Percentiles rank a stretch among this genome's conserved stretches.
phyloP scores from a whole-genome alignment of 495 filamentous ascomycete genomes.

The Hyaloscypha hepaticicola region DNA sequence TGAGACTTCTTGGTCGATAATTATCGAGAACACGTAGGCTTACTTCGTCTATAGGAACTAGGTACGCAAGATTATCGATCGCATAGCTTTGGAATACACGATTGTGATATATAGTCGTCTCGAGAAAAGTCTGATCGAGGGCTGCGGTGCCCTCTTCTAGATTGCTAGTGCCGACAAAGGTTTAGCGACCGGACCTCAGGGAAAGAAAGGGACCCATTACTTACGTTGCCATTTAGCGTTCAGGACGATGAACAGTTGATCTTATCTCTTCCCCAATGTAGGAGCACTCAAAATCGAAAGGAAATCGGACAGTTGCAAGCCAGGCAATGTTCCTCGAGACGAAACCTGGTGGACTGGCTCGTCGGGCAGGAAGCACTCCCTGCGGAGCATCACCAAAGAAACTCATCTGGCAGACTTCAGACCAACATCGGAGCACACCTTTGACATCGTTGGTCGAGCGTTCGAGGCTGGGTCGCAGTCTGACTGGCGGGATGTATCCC shows the following conservation, averaged over 20 bases:
- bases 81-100: not conserved
- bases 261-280: not conserved
- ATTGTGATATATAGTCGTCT: slow-evolving; percentile 2
- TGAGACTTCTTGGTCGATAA: not conserved
- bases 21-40: not conserved
- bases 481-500: not conserved
- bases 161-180: not conserved
- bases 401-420: not conserved
- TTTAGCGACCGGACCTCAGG: not conserved
- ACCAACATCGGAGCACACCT: not conserved
- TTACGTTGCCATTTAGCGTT: not conserved
- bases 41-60: not conserved
- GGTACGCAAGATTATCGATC: not conserved
- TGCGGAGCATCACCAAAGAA: not conserved
- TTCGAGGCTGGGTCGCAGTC: not conserved
- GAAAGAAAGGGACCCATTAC: not conserved
- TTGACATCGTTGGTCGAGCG: not conserved
- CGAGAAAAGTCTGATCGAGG: not conserved
- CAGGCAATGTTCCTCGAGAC: not conserved
- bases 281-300: not conserved
- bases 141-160: not conserved
- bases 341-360: not conserved
- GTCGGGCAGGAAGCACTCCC: not conserved
- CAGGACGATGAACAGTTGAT: not conserved
- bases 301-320: not conserved